Evolutionary conservation across 805 yeast genomes (phyloP).

Genomic region (Wickerhamomyces bisporus): DNA sequence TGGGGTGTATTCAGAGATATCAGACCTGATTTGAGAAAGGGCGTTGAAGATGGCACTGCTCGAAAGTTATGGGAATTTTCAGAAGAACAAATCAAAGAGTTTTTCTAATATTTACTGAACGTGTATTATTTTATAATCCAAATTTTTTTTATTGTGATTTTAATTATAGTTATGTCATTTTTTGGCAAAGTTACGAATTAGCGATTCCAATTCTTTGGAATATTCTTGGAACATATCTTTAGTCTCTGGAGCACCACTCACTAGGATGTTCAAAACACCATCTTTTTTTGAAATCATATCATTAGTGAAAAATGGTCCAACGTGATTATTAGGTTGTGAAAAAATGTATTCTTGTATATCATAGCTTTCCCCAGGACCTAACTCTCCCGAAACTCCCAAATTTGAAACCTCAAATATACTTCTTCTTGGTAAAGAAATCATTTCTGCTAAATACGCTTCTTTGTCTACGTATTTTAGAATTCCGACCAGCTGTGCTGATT

Average conservation of each 20-base stretch:
- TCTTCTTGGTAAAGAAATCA: not conserved
- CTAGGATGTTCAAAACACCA: not conserved
- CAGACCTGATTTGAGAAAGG: conserved; percentile 25
- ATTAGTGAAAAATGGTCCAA: not conserved
- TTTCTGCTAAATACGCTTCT: not conserved
- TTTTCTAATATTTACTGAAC: not conserved
- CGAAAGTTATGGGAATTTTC: conserved; percentile 32
- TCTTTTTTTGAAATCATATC: not conserved
- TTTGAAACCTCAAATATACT: not conserved
- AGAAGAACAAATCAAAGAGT: conserved; percentile 23
- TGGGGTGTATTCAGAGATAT: conserved; percentile 36
- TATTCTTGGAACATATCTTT: not conserved
- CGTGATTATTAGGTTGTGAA: not conserved
- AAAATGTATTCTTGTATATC: not conserved
- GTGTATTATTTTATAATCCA: not conserved
- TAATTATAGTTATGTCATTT: too few species aligned
- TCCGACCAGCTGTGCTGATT: not conserved
- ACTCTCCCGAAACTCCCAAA: not conserved
- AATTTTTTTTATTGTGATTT: not conserved
- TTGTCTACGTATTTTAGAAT: not conserved
- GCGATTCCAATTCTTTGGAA: not conserved
- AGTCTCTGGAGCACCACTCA: not conserved
- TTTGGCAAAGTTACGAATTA: too few species aligned
- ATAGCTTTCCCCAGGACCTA: not conserved
- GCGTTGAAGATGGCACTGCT: conserved; percentile 28